Conservation (phyloP, 208 protist species). For the Acanthamoeba quina region DNA sequence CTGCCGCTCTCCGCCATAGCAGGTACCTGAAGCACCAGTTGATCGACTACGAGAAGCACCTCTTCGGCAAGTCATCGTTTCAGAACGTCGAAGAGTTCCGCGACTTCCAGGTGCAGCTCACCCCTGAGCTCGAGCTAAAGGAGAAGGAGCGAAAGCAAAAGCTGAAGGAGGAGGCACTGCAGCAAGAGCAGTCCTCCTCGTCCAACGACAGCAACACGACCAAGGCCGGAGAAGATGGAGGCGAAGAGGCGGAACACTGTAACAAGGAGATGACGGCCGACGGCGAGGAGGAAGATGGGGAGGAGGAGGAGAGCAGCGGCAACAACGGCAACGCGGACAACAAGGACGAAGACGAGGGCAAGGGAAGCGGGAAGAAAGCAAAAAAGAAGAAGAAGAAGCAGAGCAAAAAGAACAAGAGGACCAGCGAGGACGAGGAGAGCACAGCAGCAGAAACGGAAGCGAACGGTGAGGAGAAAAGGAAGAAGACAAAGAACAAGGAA, state of each 20-base stretch:
- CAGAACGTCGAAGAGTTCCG: conserved; percentile 34
- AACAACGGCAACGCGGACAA: background rate
- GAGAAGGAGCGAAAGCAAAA: conserved; percentile 27
- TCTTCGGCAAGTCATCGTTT: conserved; percentile 36
- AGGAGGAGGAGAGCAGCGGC: background rate
- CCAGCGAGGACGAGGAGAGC: background rate
- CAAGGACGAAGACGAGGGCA: background rate
- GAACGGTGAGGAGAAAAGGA: background rate
- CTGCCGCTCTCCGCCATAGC: background rate
- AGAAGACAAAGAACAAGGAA: conserved; percentile 8
- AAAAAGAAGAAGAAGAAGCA: background rate
- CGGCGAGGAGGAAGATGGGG: background rate
- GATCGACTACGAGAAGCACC: conserved; percentile 52
- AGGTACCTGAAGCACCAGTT: conserved; percentile 51
- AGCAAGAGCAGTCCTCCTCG: background rate
- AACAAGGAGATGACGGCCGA: background rate
- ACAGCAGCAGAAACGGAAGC: no score
- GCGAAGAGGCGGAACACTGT: background rate
- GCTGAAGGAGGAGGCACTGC: background rate
- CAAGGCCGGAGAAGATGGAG: background rate
- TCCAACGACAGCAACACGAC: background rate
- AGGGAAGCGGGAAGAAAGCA: background rate
- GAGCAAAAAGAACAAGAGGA: background rate
- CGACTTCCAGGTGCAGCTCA: conserved; percentile 19
- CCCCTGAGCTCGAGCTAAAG: background rate